Evolutionary conservation across 1,284 basidiomycete species (phyloP).

Genomic region (Rhizoctonia solani): DNA sequence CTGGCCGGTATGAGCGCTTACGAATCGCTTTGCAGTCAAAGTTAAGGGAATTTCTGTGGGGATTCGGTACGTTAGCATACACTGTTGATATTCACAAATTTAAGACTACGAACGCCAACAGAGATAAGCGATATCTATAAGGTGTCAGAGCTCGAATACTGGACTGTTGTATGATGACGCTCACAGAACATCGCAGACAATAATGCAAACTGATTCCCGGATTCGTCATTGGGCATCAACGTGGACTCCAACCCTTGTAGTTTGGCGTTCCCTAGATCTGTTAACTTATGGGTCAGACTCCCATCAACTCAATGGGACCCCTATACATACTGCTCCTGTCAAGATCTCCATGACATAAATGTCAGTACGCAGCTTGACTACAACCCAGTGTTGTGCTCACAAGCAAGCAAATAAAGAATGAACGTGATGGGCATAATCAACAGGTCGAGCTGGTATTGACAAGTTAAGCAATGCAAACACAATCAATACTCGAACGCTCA

Average conservation of each 20-base stretch:
- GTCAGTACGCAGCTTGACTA: not conserved
- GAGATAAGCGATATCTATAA: constrained; percentile 27
- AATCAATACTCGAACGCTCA: not conserved
- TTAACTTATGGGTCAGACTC: not conserved
- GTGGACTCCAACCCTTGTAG: constrained; percentile 24
- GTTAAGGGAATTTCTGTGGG: constrained; percentile 25
- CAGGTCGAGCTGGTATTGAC: constrained; percentile 6
- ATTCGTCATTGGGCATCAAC: constrained; percentile 29
- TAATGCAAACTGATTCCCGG: constrained; percentile 28
- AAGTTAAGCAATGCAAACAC: not conserved
- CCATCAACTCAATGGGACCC: not conserved
- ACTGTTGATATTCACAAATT: not conserved
- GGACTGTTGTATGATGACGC: not conserved
- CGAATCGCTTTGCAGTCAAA: constrained; percentile 27
- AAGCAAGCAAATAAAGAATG: constrained; percentile 23
- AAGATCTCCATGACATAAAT: constrained; percentile 14
- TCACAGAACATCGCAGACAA: constrained; percentile 31
- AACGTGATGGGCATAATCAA: constrained; percentile 32
- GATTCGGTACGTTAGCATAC: not conserved
- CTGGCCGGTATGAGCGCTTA: not conserved
- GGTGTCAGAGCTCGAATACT: not conserved
- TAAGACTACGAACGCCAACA: constrained; percentile 21
- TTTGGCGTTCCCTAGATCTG: constrained; percentile 30
- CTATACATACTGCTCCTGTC: constrained; percentile 25
- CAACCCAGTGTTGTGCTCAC: not conserved